These are phyloP conservation scores for Platanthera zijinensis DNA, from an alignment of 106 monocot genomes.

Conservation along the genomic window DNA sequence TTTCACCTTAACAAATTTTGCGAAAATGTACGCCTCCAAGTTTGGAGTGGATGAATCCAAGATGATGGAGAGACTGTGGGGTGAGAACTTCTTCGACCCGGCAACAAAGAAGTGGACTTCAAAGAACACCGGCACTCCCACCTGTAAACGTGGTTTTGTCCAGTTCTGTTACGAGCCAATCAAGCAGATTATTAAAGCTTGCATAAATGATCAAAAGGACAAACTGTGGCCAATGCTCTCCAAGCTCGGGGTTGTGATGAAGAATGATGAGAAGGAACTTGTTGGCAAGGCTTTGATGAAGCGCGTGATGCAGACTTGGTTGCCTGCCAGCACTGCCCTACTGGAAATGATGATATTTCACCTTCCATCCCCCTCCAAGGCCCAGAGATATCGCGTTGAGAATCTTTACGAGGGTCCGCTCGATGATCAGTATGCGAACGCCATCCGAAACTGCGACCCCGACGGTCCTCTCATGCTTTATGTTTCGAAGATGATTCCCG, in stretches of 20 bases:
- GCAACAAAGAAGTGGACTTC: constrained; percentile 19
- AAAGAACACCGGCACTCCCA: constrained; percentile 14
- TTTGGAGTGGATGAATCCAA: constrained; percentile 25
- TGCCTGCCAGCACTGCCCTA: constrained; percentile 18
- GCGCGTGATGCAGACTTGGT: constrained; percentile 23
- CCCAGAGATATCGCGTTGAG: constrained; percentile 23
- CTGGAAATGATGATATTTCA: constrained; percentile 34
- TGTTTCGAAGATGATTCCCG: constrained; percentile 27
- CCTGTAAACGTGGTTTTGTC: constrained; percentile 25
- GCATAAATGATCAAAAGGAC: constrained; percentile 28
- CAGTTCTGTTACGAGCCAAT: constrained; percentile 27
- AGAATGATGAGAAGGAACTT: constrained; percentile 21
- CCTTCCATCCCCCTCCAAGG: constrained; percentile 21
- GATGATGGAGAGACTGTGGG: constrained; percentile 33
- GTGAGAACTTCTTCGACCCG: constrained; percentile 26
- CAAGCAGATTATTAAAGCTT: constrained; percentile 21
- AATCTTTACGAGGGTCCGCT: constrained; percentile 23
- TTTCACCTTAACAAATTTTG: constrained; percentile 26
- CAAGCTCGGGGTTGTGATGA: constrained; percentile 20
- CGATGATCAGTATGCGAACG: constrained; percentile 18
- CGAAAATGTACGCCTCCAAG: constrained; percentile 25
- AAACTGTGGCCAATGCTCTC: constrained; percentile 23
- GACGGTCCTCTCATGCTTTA: constrained; percentile 29
- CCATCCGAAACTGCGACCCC: constrained; percentile 23
- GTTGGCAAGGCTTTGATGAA: constrained; percentile 26